Evolutionary conservation across 2,329 filamentous ascomycete genomes (phyloP).

Genomic region (Claviceps fusiformis): DNA sequence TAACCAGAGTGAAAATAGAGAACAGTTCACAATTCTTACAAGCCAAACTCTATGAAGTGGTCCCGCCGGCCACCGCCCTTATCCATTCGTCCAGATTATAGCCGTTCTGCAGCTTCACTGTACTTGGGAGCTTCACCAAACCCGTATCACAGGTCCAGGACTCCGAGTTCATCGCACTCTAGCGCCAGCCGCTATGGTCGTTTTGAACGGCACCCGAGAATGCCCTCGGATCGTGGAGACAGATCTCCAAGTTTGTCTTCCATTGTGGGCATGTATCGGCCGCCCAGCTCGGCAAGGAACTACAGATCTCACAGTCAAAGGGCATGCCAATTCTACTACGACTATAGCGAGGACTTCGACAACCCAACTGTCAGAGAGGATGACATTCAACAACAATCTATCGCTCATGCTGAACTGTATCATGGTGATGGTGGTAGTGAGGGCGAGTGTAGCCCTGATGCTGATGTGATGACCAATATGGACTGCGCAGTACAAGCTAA

Average conservation of each 20-base stretch:
- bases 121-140: slow-evolving; percentile 17
- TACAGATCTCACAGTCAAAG: slow-evolving; percentile 16
- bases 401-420: slow-evolving; percentile 4
- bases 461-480: background rate
- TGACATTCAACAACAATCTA: slow-evolving; percentile 7
- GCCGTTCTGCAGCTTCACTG: slow-evolving; percentile 27
- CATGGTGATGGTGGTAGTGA: background rate
- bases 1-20: slow-evolving; percentile 22
- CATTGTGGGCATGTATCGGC: slow-evolving; percentile 33
- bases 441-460: background rate
- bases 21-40: slow-evolving; percentile 29
- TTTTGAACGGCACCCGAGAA: slow-evolving; percentile 19
- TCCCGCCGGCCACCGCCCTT: slow-evolving; percentile 24
- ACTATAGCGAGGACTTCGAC: slow-evolving; percentile 39
- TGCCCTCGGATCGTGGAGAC: slow-evolving; percentile 23
- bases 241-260: slow-evolving; percentile 37
- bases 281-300: slow-evolving; percentile 14
- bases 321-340: slow-evolving; percentile 32
- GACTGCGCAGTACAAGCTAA: background rate
- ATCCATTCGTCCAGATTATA: slow-evolving; percentile 25
- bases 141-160: slow-evolving; percentile 17
- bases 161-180: slow-evolving; percentile 22
- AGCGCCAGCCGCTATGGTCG: slow-evolving; percentile 12
- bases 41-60: slow-evolving; percentile 21
- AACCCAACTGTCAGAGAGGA: slow-evolving; percentile 12